A percentile compares a stretch with the other conserved stretches of the same genome.
These are phyloP conservation scores for Blastobotrys mokoenaii DNA, from an alignment of 805 yeast genomes.

Conservation along the genomic window DNA sequence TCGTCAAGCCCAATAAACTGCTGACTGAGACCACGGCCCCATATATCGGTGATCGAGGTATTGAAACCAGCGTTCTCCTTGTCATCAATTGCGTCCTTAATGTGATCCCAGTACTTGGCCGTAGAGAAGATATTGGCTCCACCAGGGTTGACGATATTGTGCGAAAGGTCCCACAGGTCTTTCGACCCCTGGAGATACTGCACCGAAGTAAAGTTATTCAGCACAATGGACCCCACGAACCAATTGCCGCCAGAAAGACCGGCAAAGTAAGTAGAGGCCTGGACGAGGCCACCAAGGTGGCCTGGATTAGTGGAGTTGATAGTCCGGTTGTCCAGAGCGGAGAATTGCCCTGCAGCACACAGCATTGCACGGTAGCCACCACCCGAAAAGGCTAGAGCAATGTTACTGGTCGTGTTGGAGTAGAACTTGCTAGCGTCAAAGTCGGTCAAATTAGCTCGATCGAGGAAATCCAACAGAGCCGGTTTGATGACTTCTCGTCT, in stretches of 20 bases:
- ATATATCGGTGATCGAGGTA: constrained; percentile 62
- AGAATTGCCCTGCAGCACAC: constrained; percentile 72
- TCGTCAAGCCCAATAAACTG: constrained; percentile 58
- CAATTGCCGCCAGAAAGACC: constrained; percentile 85
- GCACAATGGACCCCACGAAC: constrained; percentile 60
- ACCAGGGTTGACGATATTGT: constrained; percentile 53
- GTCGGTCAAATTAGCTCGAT: constrained; percentile 38
- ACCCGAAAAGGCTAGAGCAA: constrained; percentile 57
- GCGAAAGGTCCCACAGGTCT: constrained; percentile 60
- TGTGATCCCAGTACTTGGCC: constrained; percentile 39
- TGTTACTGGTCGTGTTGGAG: constrained; percentile 23
- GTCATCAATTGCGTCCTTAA: constrained; percentile 40
- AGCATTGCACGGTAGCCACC: constrained; percentile 92
- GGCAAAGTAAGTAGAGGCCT: constrained; percentile 58
- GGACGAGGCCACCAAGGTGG: constrained; percentile 68
- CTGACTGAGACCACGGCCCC: constrained; percentile 72
- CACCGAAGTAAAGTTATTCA: constrained; percentile 67
- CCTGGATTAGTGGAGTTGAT: constrained; percentile 35
- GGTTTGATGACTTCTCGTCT: constrained; percentile 29
- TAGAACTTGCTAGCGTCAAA: constrained; percentile 35
- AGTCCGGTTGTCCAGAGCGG: constrained; percentile 74
- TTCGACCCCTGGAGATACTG: constrained; percentile 43
- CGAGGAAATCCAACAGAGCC: constrained; percentile 38
- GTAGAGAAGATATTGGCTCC: constrained; percentile 51
- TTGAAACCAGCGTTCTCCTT: constrained; percentile 61